A percentile compares a stretch with the other conserved stretches of the same genome.
These are phyloP conservation scores for Cladophialophora carrionii DNA, from an alignment of 2,329 filamentous ascomycete species.

Conservation along the genomic window DNA sequence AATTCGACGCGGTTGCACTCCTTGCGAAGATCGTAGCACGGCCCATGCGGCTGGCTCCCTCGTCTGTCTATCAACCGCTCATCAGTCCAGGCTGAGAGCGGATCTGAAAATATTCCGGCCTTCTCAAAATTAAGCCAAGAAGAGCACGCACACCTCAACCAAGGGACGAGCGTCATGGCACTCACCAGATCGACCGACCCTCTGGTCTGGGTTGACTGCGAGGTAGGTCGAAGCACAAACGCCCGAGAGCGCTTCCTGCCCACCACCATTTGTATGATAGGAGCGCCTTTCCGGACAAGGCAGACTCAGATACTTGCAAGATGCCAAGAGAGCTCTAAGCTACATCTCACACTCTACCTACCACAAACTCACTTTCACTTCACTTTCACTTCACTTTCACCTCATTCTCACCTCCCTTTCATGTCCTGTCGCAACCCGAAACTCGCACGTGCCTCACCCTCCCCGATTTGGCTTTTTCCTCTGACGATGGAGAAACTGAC, in stretches of 20 bases:
- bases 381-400: neutral
- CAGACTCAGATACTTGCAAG: neutral
- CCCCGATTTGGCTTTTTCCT: neutral
- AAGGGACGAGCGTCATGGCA: conserved; percentile 40
- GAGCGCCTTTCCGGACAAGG: neutral
- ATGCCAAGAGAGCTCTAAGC: neutral
- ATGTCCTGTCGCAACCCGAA: neutral
- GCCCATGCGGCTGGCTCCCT: neutral
- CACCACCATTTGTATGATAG: neutral
- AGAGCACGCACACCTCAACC: neutral
- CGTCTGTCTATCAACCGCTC: neutral
- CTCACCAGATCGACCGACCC: conserved; percentile 62
- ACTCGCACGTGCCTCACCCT: neutral
- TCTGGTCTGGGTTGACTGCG: conserved; percentile 85
- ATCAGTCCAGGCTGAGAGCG: neutral
- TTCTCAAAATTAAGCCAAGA: neutral
- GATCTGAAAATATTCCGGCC: neutral
- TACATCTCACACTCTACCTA: neutral
- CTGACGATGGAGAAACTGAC: neutral
- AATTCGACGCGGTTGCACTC: neutral
- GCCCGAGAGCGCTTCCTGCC: neutral
- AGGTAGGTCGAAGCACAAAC: conserved; percentile 50
- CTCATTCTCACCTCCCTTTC: too few relatives aligned
- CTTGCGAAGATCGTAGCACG: neutral
- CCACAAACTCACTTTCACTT: too few relatives aligned